Evolutionary conservation across 1,284 basidiomycete species (phyloP).

Genomic region (Sporisorium graminicola): DNA sequence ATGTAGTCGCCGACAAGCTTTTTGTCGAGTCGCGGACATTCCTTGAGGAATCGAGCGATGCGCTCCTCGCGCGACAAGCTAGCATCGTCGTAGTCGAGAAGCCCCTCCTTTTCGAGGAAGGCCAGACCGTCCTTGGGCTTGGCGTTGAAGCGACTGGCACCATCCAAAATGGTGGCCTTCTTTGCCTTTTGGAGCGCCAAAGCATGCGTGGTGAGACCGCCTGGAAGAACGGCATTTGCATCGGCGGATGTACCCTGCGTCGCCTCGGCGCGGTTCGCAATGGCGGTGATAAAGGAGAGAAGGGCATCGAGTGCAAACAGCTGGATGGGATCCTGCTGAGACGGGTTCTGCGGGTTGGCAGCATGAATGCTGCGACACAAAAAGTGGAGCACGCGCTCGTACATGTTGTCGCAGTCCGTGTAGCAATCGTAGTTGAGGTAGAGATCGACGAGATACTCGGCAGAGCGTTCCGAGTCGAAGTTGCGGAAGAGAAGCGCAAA

Average conservation of each 20-base stretch:
- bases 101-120: slow-evolving; percentile 75
- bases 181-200: slow-evolving; percentile 82
- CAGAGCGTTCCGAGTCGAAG: slow-evolving; percentile 58
- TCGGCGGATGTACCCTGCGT: slow-evolving; percentile 60
- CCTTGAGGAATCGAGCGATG: slow-evolving; percentile 85
- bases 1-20: slow-evolving; percentile 93
- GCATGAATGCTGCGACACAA: slow-evolving; percentile 73
- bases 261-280: slow-evolving; percentile 83
- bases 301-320: slow-evolving; percentile 90
- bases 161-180: slow-evolving; percentile 87
- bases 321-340: slow-evolving; percentile 82
- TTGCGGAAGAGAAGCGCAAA: slow-evolving; percentile 80
- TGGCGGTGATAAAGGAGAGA: slow-evolving; percentile 86
- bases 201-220: slow-evolving; percentile 72
- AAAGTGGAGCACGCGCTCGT: slow-evolving; percentile 90
- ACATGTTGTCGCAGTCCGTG: slow-evolving; percentile 94
- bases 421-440: slow-evolving; percentile 98
- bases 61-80: slow-evolving; percentile 58
- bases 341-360: slow-evolving; percentile 80
- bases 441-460: slow-evolving; percentile 93
- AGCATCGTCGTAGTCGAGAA: slow-evolving; percentile 74
- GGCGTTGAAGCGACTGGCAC: slow-evolving; percentile 89
- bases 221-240: slow-evolving; percentile 52
- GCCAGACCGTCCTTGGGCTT: slow-evolving; percentile 94
- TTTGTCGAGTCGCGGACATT: slow-evolving; percentile 89